phyloP scores from a whole-genome alignment of 164 flowering plant species.

The Houttuynia cordata region DNA sequence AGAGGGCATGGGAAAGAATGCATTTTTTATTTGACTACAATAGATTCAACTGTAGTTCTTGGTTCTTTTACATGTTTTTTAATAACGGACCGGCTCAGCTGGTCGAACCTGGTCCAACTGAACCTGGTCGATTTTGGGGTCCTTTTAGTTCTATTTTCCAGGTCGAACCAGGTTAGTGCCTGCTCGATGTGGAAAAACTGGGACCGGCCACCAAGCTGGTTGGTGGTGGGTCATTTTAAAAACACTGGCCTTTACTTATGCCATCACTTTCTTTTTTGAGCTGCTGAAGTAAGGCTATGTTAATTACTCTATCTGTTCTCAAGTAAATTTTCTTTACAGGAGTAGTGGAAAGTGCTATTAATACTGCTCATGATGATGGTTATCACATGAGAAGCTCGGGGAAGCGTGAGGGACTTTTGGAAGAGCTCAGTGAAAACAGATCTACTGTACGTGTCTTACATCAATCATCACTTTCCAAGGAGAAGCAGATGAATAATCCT shows the following conservation, averaged over 20 bases:
- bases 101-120: too few species aligned
- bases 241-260: not conserved
- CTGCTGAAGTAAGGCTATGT: not conserved
- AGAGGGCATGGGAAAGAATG: not conserved
- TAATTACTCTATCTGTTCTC: not conserved
- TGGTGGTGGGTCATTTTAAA: too few species aligned
- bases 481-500: not conserved
- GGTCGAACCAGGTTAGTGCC: too few species aligned
- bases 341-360: slow-evolving; percentile 3
- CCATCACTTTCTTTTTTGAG: not conserved
- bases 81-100: too few species aligned
- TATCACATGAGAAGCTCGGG: slow-evolving; percentile 16
- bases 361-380: slow-evolving; percentile 13
- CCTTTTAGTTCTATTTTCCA: too few species aligned
- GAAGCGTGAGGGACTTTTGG: slow-evolving; percentile 14
- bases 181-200: too few species aligned
- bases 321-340: not conserved
- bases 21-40: not conserved
- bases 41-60: not conserved
- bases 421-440: slow-evolving; percentile 7
- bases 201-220: too few species aligned
- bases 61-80: too few species aligned
- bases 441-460: slow-evolving; percentile 1
- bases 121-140: too few species aligned
- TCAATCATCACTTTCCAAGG: not conserved